Evolutionary conservation across 2,329 filamentous ascomycete genomes (phyloP), one percentile per base, ranked within the genome.

Genomic region (Cordyceps tenuipes): DNA sequence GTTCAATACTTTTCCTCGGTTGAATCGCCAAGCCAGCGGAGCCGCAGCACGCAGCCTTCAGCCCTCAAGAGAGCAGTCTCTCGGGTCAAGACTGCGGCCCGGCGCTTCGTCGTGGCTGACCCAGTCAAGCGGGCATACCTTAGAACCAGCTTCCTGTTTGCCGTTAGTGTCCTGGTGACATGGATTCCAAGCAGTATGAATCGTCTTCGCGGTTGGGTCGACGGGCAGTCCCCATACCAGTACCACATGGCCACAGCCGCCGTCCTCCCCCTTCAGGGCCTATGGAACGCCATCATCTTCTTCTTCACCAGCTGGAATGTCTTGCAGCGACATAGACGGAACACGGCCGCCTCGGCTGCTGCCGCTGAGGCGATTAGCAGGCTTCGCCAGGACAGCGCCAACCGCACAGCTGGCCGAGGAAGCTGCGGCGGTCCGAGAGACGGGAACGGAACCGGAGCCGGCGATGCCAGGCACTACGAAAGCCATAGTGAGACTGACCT

Each of bases 231-330:
- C 34, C 81, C 78, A 61, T 92, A 85, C 68, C 81, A 79, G 12
- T 82, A 91, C 55, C 87, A 89, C 68, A 80, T 90, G 55, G 81
- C 83, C 1, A 85, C 86, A 7, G 85, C 87, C 2, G 78, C 89
- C 1, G 89, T 92, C 0, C 77, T 93, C 4, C 89, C 90, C 0
- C 76, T 91, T 1, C 90, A 93, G 70, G 90, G 90, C 0, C 82
- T 91, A 36, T 92, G 89, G 88, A 93, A 93, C 68, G 82, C 85
- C 34, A 75, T 90, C 57, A 90, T 94, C 60, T 93, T 91, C 72
- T 82, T 88, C 62, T 81, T 82, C 5, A 89, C 88, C 1, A 89
- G 79, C 64, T 80, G 76, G 74, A 58, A 61, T 43, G 60, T 61
- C 17, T n/a, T 58, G 0, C 54, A 61, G 41, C 29, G 55, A 2